These are phyloP conservation scores for Pseudogymnoascus sp. DNA, from an alignment of 2,329 filamentous ascomycete genomes.

Conservation along the genomic window DNA sequence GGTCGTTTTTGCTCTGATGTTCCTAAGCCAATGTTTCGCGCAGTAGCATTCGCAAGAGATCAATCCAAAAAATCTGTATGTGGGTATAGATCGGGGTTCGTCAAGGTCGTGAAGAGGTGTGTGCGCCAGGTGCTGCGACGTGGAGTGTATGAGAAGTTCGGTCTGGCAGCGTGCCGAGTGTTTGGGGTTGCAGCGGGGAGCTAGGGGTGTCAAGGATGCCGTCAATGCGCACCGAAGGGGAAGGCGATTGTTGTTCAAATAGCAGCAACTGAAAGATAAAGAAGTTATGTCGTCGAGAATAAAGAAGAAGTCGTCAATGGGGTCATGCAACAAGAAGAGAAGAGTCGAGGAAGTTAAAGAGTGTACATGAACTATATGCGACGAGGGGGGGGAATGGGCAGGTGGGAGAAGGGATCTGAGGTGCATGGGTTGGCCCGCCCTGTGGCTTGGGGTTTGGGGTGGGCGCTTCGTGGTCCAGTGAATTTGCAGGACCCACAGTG, in stretches of 20 bases:
- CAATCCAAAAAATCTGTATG: background rate
- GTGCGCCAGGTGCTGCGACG: conserved; percentile 6
- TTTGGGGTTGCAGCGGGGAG: background rate
- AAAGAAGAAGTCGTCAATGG: background rate
- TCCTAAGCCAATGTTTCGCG: conserved; percentile 2
- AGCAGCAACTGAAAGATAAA: background rate
- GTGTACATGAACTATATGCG: background rate
- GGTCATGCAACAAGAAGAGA: background rate
- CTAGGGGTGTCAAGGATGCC: background rate
- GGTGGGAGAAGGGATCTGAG: background rate
- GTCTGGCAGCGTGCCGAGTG: conserved; percentile 6
- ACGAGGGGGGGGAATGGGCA: background rate
- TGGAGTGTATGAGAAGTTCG: conserved; percentile 10
- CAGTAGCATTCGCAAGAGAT: conserved; percentile 3
- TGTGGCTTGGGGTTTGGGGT: background rate
- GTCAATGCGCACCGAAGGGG: background rate
- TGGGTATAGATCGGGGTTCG: background rate
- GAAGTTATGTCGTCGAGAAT: background rate
- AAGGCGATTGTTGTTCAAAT: background rate
- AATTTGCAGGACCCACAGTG: background rate
- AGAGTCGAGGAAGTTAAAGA: background rate
- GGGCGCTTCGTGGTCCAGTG: conserved; percentile 5
- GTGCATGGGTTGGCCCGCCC: background rate
- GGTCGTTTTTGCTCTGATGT: background rate
- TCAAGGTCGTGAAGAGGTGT: conserved; percentile 2